A percentile compares a stretch with the other conserved stretches of the same genome.
phyloP scores from a whole-genome alignment of 2,329 filamentous ascomycete genomes.

The Phialemoniopsis sp. region DNA sequence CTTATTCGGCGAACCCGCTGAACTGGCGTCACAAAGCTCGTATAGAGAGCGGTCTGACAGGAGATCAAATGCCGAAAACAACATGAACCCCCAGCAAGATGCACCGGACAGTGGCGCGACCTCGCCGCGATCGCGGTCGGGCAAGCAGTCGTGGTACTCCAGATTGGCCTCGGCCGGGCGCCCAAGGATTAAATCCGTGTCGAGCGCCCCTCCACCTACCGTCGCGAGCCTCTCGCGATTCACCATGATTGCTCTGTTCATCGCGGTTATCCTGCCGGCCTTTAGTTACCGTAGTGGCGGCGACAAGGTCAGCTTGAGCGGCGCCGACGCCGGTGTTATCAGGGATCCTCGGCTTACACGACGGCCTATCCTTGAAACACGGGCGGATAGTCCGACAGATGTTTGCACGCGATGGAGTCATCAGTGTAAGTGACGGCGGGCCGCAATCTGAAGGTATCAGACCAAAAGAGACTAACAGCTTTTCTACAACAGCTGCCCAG shows the following conservation, averaged over 20 bases:
- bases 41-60: background rate
- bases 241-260: constrained; percentile 42
- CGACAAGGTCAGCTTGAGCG: constrained; percentile 31
- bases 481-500: constrained; percentile 44
- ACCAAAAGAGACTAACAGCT: constrained; percentile 11
- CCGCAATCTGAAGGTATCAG: background rate
- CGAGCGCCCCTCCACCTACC: constrained; percentile 32
- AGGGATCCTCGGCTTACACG: constrained; percentile 15
- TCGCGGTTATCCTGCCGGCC: constrained; percentile 45
- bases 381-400: constrained; percentile 45
- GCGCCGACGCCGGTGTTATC: constrained; percentile 44
- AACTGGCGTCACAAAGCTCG: constrained; percentile 12
- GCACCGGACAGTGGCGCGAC: constrained; percentile 13
- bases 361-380: constrained; percentile 25
- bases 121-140: constrained; percentile 10
- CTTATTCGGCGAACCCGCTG: constrained; percentile 21
- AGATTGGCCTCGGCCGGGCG: constrained; percentile 33
- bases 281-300: constrained; percentile 37
- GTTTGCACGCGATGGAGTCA: constrained; percentile 64
- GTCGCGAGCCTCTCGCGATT: constrained; percentile 36
- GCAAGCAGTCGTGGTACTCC: constrained; percentile 34
- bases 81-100: constrained; percentile 16
- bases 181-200: constrained; percentile 36
- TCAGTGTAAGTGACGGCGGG: constrained; percentile 40
- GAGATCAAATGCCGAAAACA: constrained; percentile 7